phyloP scores from a whole-genome alignment of 371 early-diverging fungal species.

The Haplosporangium sp. region DNA sequence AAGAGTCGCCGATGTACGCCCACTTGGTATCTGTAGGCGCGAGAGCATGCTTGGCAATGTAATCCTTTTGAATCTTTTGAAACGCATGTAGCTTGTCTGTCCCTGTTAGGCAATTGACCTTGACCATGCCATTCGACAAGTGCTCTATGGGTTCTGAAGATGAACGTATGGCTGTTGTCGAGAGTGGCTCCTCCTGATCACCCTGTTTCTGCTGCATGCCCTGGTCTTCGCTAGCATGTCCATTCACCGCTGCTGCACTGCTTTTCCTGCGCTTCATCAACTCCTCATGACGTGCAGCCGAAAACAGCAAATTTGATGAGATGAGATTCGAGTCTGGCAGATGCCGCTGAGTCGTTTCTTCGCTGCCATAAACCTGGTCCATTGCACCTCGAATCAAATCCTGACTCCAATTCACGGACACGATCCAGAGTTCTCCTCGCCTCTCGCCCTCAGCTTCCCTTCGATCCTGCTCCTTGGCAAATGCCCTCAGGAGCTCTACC shows the following conservation, averaged over 20 bases:
- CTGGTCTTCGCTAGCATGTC: too few species aligned
- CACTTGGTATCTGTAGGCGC: constrained; percentile 32
- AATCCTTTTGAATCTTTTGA: constrained; percentile 31
- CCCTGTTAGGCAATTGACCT: constrained; percentile 34
- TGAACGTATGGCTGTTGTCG: neutral
- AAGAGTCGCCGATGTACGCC: constrained; percentile 50
- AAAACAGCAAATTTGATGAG: constrained; percentile 43
- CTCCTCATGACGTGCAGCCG: constrained; percentile 28
- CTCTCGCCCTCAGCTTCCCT: neutral
- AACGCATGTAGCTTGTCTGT: constrained; percentile 51
- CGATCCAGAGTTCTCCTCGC: constrained; percentile 37
- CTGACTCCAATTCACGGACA: constrained; percentile 52
- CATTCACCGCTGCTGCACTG: neutral
- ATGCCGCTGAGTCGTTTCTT: constrained; percentile 31
- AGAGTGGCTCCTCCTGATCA: neutral
- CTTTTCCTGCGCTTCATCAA: constrained; percentile 20
- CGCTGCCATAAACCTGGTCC: constrained; percentile 52
- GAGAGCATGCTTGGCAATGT: constrained; percentile 26
- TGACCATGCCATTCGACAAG: constrained; percentile 34
- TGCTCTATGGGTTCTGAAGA: neutral
- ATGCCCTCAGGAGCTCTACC: constrained; percentile 27
- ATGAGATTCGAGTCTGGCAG: constrained; percentile 37
- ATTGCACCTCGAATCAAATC: constrained; percentile 52
- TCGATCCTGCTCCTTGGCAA: constrained; percentile 34
- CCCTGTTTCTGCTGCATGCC: neutral